Evolutionary conservation across 495 filamentous ascomycete species (phyloP).

Genomic region (Tetracladium marchalianum): DNA sequence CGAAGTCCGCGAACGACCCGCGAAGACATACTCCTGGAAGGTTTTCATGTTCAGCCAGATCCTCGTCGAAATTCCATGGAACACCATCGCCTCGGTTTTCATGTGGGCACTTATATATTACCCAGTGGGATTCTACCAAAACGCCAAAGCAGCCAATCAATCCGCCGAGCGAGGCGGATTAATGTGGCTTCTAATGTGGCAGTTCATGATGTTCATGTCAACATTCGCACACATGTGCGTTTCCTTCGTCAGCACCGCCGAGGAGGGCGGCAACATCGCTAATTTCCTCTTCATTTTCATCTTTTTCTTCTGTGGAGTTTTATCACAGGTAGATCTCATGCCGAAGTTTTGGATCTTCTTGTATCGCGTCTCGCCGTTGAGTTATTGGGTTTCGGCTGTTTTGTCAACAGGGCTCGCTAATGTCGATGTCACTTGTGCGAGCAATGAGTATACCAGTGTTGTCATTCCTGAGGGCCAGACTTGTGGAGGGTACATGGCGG

Average conservation of each 20-base stretch:
- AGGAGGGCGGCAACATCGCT: slow-evolving; percentile 42
- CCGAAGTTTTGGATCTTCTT: slow-evolving; percentile 78
- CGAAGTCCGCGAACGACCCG: slow-evolving; percentile 75
- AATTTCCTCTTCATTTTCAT: slow-evolving; percentile 48
- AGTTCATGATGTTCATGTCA: slow-evolving; percentile 56
- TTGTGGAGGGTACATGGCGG: slow-evolving; percentile 44
- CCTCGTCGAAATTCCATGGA: slow-evolving; percentile 65
- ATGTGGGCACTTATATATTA: slow-evolving; percentile 54
- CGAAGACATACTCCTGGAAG: slow-evolving; percentile 73
- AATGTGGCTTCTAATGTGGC: slow-evolving; percentile 12
- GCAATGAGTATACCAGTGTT: slow-evolving; percentile 48
- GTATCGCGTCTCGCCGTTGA: slow-evolving; percentile 67
- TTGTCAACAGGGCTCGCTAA: slow-evolving; percentile 35
- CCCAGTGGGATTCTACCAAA: slow-evolving; percentile 21
- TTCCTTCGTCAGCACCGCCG: slow-evolving; percentile 35
- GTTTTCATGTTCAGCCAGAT: slow-evolving; percentile 73
- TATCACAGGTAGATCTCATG: slow-evolving; percentile 46
- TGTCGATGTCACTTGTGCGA: slow-evolving; percentile 42
- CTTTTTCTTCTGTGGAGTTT: slow-evolving; percentile 53
- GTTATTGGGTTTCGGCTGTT: slow-evolving; percentile 44
- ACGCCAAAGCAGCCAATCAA: slow-evolving; percentile 44
- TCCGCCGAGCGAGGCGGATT: slow-evolving; percentile 9
- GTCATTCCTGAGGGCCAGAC: slow-evolving; percentile 37
- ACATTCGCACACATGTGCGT: slow-evolving; percentile 52
- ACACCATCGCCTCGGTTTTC: slow-evolving; percentile 54